Evolutionary conservation across 31 red algal species (phyloP).

Genomic region (Odonthalia washingtoniensis): DNA sequence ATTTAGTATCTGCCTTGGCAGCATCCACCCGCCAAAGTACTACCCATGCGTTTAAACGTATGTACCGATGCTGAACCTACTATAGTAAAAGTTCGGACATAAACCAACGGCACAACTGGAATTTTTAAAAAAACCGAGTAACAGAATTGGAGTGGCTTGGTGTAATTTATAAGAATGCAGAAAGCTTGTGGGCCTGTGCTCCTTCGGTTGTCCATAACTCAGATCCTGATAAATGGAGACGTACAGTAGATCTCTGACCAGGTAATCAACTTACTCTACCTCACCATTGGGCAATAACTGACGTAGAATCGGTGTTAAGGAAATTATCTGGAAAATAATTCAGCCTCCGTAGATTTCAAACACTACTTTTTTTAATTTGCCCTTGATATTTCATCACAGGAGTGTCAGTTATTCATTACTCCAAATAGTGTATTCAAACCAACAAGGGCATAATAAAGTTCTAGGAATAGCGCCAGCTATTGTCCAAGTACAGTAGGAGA

Average conservation of each 20-base stretch:
- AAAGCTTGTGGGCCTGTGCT: slow-evolving; percentile 62
- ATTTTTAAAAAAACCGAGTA: too few relatives aligned
- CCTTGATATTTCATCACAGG: slow-evolving; percentile 20
- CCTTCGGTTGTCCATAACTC: slow-evolving; percentile 46
- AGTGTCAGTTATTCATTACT: not conserved
- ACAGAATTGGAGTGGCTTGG: too few relatives aligned
- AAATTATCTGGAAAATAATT: slow-evolving; percentile 16
- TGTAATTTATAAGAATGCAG: too few relatives aligned
- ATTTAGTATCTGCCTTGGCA: too few relatives aligned
- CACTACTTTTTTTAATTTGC: slow-evolving; percentile 36
- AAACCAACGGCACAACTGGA: too few relatives aligned
- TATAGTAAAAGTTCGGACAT: too few relatives aligned
- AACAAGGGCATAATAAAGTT: not conserved
- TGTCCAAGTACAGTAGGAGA: not conserved
- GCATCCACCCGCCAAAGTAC: too few relatives aligned
- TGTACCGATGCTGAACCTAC: too few relatives aligned
- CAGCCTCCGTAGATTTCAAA: slow-evolving; percentile 17
- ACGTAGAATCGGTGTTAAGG: slow-evolving; percentile 10
- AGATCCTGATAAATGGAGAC: slow-evolving; percentile 38
- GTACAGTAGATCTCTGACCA: slow-evolving; percentile 42
- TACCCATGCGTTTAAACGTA: too few relatives aligned
- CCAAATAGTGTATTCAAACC: slow-evolving; percentile 10
- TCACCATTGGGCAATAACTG: slow-evolving; percentile 18
- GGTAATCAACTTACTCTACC: slow-evolving; percentile 12
- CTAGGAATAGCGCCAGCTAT: not conserved